Conservation (phyloP, 2,329 filamentous ascomycete genomes). For the Stagonosporopsis tanaceti region DNA sequence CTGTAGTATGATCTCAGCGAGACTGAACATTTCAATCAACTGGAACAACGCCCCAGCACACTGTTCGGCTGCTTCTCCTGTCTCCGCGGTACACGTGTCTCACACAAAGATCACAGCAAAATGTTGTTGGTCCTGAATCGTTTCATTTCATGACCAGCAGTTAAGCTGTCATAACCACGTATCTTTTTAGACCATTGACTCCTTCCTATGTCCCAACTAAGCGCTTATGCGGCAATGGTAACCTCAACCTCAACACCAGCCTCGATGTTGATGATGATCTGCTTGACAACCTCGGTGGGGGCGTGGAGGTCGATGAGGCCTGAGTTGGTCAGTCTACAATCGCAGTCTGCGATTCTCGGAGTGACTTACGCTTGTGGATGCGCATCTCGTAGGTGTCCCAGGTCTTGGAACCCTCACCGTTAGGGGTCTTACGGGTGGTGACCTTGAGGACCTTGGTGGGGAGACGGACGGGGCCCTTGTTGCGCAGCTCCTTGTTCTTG, state of each 20-base stretch:
- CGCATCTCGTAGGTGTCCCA: slow-evolving; percentile 99
- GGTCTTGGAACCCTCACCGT: slow-evolving; percentile 99
- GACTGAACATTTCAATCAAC: background rate
- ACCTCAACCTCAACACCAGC: slow-evolving; percentile 93
- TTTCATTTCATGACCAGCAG: slow-evolving; percentile 35
- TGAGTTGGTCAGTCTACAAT: slow-evolving; percentile 14
- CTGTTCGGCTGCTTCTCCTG: background rate
- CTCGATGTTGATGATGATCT: slow-evolving; percentile 96
- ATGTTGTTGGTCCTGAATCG: slow-evolving; percentile 24
- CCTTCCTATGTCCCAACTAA: slow-evolving; percentile 26
- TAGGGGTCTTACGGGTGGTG: slow-evolving; percentile 98
- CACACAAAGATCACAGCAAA: background rate
- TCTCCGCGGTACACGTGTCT: background rate
- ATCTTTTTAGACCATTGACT: slow-evolving; percentile 27
- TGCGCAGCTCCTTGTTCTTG: slow-evolving; percentile 96
- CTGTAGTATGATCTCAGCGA: background rate
- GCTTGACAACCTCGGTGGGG: slow-evolving; percentile 96
- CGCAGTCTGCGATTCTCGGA: background rate
- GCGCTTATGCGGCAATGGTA: slow-evolving; percentile 79
- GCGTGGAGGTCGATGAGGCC: slow-evolving; percentile 93
- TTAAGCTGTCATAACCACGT: slow-evolving; percentile 40
- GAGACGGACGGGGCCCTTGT: slow-evolving; percentile 97
- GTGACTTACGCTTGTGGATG: slow-evolving; percentile 83
- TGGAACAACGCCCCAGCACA: background rate
- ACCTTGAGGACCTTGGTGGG: slow-evolving; percentile 97